Evolutionary conservation across 768 basidiomycete genomes (phyloP).

Genomic region (Lyophyllum atratum): DNA sequence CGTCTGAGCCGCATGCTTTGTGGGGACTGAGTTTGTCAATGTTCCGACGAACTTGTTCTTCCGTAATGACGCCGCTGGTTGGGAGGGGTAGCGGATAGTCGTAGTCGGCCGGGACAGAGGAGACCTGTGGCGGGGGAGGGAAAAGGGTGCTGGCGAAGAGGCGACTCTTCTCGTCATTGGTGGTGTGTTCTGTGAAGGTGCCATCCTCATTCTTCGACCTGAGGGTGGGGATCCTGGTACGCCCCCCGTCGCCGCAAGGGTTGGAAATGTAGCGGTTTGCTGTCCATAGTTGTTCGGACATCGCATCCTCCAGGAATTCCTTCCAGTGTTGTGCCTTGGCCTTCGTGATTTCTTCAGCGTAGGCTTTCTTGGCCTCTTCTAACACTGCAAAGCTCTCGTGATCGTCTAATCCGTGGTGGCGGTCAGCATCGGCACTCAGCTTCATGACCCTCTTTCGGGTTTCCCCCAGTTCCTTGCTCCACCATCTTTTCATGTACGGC

Average conservation of each 20-base stretch:
- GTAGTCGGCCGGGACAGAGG: constrained; percentile 3
- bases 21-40: constrained; percentile 21
- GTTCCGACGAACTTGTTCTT: not conserved
- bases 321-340: not conserved
- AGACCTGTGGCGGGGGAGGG: constrained; percentile 5
- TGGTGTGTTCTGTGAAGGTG: not conserved
- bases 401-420: not conserved
- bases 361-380: not conserved
- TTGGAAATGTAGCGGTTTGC: constrained; percentile 3
- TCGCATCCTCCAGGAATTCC: constrained; percentile 4
- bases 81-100: constrained; percentile 10
- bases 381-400: not conserved
- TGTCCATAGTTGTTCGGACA: not conserved
- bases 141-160: constrained; percentile 17
- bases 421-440: not conserved
- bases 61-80: not conserved
- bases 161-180: constrained; percentile 2
- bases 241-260: not conserved
- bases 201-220: not conserved
- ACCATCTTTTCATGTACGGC: constrained; percentile 24
- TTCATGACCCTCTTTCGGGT: not conserved
- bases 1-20: constrained; percentile 28
- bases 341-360: not conserved
- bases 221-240: constrained; percentile 3
- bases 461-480: constrained; percentile 12